phyloP scores from a whole-genome alignment of 129 eudicot genomes.

The Cynara cardunculus region DNA sequence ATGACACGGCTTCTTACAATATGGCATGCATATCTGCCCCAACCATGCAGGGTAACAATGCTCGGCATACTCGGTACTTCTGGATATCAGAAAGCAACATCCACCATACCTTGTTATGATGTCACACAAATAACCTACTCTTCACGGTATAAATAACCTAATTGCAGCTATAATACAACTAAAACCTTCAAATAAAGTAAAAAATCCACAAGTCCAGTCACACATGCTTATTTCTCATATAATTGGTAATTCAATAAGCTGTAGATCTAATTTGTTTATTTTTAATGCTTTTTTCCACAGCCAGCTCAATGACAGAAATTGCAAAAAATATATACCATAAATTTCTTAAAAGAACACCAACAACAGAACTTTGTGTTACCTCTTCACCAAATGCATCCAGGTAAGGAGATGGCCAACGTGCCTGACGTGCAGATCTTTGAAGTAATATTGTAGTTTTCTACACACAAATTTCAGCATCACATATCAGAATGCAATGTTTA shows the following conservation, averaged over 20 bases:
- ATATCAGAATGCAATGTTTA: slow-evolving; percentile 20
- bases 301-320: neutral
- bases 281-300: neutral
- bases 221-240: neutral
- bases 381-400: slow-evolving; percentile 95
- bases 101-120: neutral
- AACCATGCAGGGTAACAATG: too few relatives aligned
- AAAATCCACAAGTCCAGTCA: neutral
- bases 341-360: neutral
- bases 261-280: neutral
- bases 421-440: slow-evolving; percentile 93
- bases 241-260: neutral
- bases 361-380: slow-evolving; percentile 38
- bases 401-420: slow-evolving; percentile 97
- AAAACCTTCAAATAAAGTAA: neutral
- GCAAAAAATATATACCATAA: neutral
- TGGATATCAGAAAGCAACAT: too few relatives aligned
- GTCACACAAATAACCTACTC: neutral
- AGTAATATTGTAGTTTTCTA: slow-evolving; percentile 88
- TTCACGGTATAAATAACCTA: neutral
- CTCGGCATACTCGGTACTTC: too few relatives aligned
- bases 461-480: slow-evolving; percentile 6
- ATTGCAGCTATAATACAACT: neutral
- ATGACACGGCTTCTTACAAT: too few relatives aligned
- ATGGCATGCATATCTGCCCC: too few relatives aligned